Evolutionary conservation across 116 monocot genomes (phyloP), one percentile per base, ranked within the genome.

Genomic region (Trichopus zeylanicus): DNA sequence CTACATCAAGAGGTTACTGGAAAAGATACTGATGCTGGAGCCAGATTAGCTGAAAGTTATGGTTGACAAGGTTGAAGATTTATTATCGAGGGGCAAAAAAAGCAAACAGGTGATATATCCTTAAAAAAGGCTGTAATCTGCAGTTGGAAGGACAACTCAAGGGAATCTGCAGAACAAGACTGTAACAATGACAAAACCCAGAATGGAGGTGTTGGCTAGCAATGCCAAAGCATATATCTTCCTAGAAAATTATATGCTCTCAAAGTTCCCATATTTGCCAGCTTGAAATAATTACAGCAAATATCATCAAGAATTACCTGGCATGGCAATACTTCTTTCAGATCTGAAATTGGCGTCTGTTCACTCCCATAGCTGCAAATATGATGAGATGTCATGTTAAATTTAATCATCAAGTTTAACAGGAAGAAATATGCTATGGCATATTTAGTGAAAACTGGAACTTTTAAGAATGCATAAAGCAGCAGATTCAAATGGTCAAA

Each of bases 301-400:
- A 16, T 42, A 15, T 31, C 18, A 29, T 23, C 6, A 47, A 56
- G 46, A 31, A 56, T 52, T 62, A 78, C 86, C 81, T 77, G 33
- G 42, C 62, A 37, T 18, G 16, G 69, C 8, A 77, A 32, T 47
- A 98, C 33, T 59, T 88, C 62, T 67, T 74, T 46, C 15, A 82
- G 46, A 65, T 91, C 84, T 61, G 68, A 60, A 67, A 91, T 63
- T 55, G 98, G 98, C 31, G 63, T 33, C 51, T 81, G 54, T 73
- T 84, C 71, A 56, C 69, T 87, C 26, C 98, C 98, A 71, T 98
- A 98, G 69, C 98, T 98, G 82, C 66, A 74, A n/a, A 29, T n/a
- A n/a, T n/a, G n/a, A 76, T 20, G 29, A 66, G 62, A 32, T 11
- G 62, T 38, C 7, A 33, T 21, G 3, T 15, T 4, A 27, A 27